phyloP scores from a whole-genome alignment of 805 yeast genomes.

The Wickerhamiella alocasiicola region DNA sequence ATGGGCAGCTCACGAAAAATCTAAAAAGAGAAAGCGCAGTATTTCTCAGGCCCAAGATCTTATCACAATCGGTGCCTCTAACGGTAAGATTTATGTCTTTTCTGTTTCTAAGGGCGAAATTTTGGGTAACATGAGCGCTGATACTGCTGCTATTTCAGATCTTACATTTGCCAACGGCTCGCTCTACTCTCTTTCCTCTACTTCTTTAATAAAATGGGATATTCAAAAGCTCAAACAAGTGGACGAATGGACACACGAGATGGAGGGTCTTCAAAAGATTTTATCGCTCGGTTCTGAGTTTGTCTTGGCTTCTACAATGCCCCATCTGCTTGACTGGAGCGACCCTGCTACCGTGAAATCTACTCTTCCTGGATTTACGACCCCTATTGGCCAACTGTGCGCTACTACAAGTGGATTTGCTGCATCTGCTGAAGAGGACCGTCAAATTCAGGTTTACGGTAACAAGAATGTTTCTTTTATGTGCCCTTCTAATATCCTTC shows the following conservation, averaged over 20 bases:
- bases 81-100: conserved; percentile 52
- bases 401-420: conserved; percentile 36
- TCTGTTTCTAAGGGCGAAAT: conserved; percentile 44
- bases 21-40: conserved; percentile 12
- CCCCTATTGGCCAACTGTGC: conserved; percentile 44
- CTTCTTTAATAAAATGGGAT: conserved; percentile 49
- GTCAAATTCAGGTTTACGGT: conserved; percentile 62
- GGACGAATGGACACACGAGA: conserved; percentile 21
- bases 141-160: conserved; percentile 5
- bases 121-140: conserved; percentile 29
- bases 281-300: conserved; percentile 19
- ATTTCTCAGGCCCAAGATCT: conserved; percentile 29
- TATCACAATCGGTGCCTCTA: conserved; percentile 50
- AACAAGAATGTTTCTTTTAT: conserved; percentile 47
- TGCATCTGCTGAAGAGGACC: conserved; percentile 65
- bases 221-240: conserved; percentile 30
- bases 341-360: conserved; percentile 27
- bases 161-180: conserved; percentile 1
- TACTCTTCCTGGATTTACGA: conserved; percentile 65
- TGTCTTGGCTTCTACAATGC: conserved; percentile 55
- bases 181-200: conserved; percentile 16
- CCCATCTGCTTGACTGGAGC: conserved; percentile 35
- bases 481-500: conserved; percentile 48
- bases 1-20: conserved; percentile 33
- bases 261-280: not conserved